Evolutionary conservation across 306 rosid genomes (phyloP).

Genomic region (Prunus dulcis): DNA sequence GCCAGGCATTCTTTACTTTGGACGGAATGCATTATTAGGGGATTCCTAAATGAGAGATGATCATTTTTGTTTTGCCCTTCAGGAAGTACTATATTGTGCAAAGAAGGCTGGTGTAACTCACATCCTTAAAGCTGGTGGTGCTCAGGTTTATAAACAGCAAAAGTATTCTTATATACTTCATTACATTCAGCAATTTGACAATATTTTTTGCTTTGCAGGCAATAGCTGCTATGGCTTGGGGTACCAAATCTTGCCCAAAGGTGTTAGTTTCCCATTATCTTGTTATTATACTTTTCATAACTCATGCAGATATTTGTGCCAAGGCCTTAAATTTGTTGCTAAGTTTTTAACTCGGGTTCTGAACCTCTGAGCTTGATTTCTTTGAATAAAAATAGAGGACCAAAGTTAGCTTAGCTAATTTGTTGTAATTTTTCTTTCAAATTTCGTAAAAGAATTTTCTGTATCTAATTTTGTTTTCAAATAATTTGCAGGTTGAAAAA

Average conservation of each 20-base stretch:
- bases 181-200: not conserved
- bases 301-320: not conserved
- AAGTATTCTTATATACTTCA: not conserved
- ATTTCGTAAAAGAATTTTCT: not conserved
- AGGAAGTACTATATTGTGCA: slow-evolving; percentile 98
- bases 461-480: slow-evolving; percentile 1
- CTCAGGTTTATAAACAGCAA: slow-evolving; percentile 64
- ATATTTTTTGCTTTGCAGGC: slow-evolving; percentile 52
- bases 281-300: not conserved
- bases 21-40: slow-evolving; percentile 11
- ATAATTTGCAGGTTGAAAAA: slow-evolving; percentile 72
- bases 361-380: not conserved
- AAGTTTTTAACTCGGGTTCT: not conserved
- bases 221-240: slow-evolving; percentile 98
- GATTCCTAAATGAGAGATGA: slow-evolving; percentile 17
- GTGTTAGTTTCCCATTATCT: slow-evolving; percentile 33
- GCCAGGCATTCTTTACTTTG: slow-evolving; percentile 61
- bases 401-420: not conserved
- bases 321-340: slow-evolving; percentile 6
- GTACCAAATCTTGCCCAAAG: slow-evolving; percentile 97
- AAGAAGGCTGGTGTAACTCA: slow-evolving; percentile 98
- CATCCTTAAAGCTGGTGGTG: slow-evolving; percentile 99
- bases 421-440: not conserved
- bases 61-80: slow-evolving; percentile 18
- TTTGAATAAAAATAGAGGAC: not conserved